Percentiles rank a stretch among this genome's conserved stretches.
These are phyloP conservation scores for Aspergillus haitiensis DNA, from an alignment of 495 filamentous ascomycete genomes.

Conservation along the genomic window DNA sequence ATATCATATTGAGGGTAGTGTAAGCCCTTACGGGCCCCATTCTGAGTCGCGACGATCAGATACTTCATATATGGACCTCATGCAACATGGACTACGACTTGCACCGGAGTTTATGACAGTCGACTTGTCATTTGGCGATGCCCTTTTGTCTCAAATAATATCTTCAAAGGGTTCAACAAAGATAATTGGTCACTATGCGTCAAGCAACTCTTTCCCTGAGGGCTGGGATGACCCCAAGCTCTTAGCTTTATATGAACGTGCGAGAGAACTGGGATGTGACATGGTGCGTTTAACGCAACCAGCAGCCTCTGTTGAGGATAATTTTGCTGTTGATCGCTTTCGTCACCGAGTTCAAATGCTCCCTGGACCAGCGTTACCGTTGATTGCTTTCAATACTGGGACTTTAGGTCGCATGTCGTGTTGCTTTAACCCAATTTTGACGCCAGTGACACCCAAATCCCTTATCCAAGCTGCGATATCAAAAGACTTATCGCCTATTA, in stretches of 20 bases:
- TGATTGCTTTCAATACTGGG: conserved; percentile 74
- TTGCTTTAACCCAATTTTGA: conserved; percentile 64
- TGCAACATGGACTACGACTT: conserved; percentile 67
- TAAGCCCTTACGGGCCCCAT: conserved; percentile 26
- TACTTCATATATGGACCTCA: conserved; percentile 57
- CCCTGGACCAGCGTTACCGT: conserved; percentile 37
- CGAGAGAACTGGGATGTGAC: conserved; percentile 47
- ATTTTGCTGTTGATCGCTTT: conserved; percentile 43
- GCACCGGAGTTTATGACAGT: conserved; percentile 69
- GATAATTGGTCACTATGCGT: conserved; percentile 64
- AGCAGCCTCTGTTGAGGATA: conserved; percentile 42
- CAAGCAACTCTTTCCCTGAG: conserved; percentile 44
- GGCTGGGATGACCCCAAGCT: conserved; percentile 44
- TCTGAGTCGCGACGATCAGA: conserved; percentile 31
- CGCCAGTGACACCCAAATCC: conserved; percentile 53
- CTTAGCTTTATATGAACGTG: conserved; percentile 40
- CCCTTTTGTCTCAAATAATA: conserved; percentile 55
- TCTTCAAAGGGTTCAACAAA: conserved; percentile 59
- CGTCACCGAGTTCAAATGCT: conserved; percentile 35
- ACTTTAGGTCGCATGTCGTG: conserved; percentile 62
- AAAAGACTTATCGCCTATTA: conserved; percentile 43
- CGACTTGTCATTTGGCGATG: conserved; percentile 60
- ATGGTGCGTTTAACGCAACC: conserved; percentile 50
- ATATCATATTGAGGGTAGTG: conserved; percentile 45
- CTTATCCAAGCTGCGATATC: conserved; percentile 25